phyloP scores from a whole-genome alignment of 768 basidiomycete species.

The Pleurotus tuber-regium region DNA sequence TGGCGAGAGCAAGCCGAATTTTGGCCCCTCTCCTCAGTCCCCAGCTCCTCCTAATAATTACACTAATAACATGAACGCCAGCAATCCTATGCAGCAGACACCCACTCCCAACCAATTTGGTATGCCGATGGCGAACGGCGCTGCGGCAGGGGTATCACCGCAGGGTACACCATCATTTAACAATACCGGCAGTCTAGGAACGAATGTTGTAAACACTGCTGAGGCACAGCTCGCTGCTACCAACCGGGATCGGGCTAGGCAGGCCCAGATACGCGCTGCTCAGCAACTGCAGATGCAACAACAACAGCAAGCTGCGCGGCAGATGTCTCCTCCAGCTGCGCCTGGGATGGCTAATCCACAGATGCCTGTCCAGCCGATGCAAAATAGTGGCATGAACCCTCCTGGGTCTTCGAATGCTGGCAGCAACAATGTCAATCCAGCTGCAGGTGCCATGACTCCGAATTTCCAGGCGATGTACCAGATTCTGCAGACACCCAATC shows the following conservation, averaged over 20 bases:
- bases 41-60: neutral
- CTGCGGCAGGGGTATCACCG: neutral
- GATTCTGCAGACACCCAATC: slow-evolving; percentile 51
- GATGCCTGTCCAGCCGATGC: slow-evolving; percentile 14
- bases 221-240: slow-evolving; percentile 36
- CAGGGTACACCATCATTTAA: slow-evolving; percentile 1
- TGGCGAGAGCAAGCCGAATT: slow-evolving; percentile 50
- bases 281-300: slow-evolving; percentile 31
- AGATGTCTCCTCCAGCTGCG: slow-evolving; percentile 41
- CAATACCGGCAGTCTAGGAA: neutral
- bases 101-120: neutral
- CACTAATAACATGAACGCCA: slow-evolving; percentile 6
- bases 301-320: slow-evolving; percentile 27
- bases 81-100: neutral
- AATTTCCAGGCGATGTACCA: slow-evolving; percentile 41
- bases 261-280: slow-evolving; percentile 33
- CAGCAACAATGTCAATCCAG: neutral
- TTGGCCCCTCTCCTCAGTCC: neutral
- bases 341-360: slow-evolving; percentile 10
- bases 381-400: slow-evolving; percentile 12
- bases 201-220: slow-evolving; percentile 19
- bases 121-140: neutral
- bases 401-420: neutral
- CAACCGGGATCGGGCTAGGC: slow-evolving; percentile 30
- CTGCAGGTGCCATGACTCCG: slow-evolving; percentile 20